Percentiles rank a stretch among this genome's conserved stretches.
These are phyloP conservation scores for Fusarium musae DNA, from an alignment of 2,329 filamentous ascomycete species.

Conservation along the genomic window DNA sequence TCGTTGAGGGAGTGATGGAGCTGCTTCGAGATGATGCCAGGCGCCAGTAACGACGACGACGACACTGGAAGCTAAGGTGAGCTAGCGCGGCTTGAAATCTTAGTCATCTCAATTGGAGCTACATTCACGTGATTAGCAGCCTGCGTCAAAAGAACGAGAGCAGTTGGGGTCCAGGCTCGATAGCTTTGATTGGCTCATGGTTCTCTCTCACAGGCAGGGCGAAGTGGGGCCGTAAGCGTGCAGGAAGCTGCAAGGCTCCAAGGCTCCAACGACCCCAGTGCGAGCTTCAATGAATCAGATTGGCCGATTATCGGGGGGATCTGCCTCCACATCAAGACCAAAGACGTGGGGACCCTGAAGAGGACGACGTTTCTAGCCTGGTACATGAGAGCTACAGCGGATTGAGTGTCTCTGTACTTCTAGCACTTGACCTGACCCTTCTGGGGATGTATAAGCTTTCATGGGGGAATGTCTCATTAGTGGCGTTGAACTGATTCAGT, in stretches of 20 bases:
- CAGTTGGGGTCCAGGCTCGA: neutral
- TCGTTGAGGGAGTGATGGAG: constrained; percentile 37
- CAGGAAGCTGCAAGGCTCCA: constrained; percentile 33
- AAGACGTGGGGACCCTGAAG: constrained; percentile 37
- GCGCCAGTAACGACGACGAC: constrained; percentile 47
- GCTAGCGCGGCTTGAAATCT: constrained; percentile 29
- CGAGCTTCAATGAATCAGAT: constrained; percentile 20
- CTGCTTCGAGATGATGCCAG: constrained; percentile 43
- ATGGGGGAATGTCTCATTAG: constrained; percentile 24
- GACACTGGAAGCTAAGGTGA: constrained; percentile 40
- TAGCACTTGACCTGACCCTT: constrained; percentile 26
- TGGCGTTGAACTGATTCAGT: constrained; percentile 13
- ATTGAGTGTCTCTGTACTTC: constrained; percentile 12
- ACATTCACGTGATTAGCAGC: constrained; percentile 26
- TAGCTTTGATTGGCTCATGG: constrained; percentile 34
- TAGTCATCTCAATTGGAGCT: constrained; percentile 37
- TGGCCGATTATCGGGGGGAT: constrained; percentile 34
- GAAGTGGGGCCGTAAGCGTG: constrained; percentile 24
- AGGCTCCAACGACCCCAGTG: constrained; percentile 28
- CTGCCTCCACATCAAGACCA: constrained; percentile 25
- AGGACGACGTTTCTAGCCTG: constrained; percentile 1
- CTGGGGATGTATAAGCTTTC: constrained; percentile 11
- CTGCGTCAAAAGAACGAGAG: constrained; percentile 10
- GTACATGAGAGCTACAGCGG: constrained; percentile 35
- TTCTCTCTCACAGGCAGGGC: constrained; percentile 1